Percentiles rank a stretch among this genome's conserved stretches.
These are phyloP conservation scores for Asterochloris sp. DNA, from an alignment of 139 green algal genomes.

Conservation along the genomic window DNA sequence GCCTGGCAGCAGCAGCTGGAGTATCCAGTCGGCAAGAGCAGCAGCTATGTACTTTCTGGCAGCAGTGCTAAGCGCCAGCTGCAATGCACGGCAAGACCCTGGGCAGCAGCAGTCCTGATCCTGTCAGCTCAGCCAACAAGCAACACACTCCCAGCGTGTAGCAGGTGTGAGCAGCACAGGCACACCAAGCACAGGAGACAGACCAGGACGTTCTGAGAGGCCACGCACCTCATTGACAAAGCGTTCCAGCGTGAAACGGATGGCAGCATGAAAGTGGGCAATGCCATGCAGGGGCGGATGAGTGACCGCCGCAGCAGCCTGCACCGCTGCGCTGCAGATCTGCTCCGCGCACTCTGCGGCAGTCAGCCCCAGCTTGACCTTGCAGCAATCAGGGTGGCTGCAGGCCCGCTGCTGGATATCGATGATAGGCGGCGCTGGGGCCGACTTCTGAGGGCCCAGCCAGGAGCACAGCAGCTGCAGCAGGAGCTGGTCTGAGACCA, in stretches of 20 bases:
- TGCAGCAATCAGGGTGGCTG: constrained; percentile 9
- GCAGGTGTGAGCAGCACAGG: not conserved
- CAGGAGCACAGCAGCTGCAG: constrained; percentile 74
- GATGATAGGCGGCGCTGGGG: not conserved
- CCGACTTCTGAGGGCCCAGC: constrained; percentile 38
- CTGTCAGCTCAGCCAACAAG: too few species aligned
- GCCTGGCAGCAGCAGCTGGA: too few species aligned
- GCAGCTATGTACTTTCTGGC: too few species aligned
- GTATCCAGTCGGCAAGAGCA: too few species aligned
- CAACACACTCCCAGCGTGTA: too few species aligned
- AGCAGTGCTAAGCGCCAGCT: too few species aligned
- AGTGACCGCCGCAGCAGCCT: not conserved
- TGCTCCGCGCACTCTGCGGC: constrained; percentile 5
- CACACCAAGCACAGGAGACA: too few species aligned
- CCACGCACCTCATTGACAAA: constrained; percentile 67
- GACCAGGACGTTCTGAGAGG: constrained; percentile 30
- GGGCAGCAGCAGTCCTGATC: too few species aligned
- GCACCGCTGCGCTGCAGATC: not conserved
- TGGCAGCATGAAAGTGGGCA: constrained; percentile 77
- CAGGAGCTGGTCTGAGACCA: constrained; percentile 70
- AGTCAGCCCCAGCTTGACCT: constrained; percentile 5
- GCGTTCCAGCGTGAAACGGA: constrained; percentile 68
- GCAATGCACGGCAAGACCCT: too few species aligned
- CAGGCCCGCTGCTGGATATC: not conserved
- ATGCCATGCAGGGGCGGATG: constrained; percentile 52